Evolutionary conservation across 2,329 filamentous ascomycete genomes (phyloP).

Genomic region (Alternaria sp.): DNA sequence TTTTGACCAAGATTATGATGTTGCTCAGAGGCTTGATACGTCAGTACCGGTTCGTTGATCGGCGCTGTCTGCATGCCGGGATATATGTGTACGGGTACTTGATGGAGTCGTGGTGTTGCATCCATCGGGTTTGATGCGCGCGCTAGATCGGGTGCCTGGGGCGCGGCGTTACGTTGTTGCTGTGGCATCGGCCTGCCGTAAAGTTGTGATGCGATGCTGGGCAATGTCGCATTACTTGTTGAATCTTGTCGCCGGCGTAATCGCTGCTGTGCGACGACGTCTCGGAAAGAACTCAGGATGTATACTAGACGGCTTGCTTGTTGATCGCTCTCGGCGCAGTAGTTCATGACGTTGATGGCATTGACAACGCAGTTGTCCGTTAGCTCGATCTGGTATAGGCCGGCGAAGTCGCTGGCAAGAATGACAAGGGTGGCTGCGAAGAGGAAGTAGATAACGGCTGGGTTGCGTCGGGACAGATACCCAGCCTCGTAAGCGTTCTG

Average conservation of each 20-base stretch:
- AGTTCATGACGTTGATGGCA: slow-evolving; percentile 49
- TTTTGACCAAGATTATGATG: neutral
- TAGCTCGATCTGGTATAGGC: slow-evolving; percentile 41
- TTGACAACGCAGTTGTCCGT: slow-evolving; percentile 48
- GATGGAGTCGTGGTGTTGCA: slow-evolving; percentile 34
- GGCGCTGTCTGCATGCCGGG: slow-evolving; percentile 44
- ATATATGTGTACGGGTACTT: slow-evolving; percentile 46
- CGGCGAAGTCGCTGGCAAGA: slow-evolving; percentile 50
- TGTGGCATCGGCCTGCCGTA: slow-evolving; percentile 31
- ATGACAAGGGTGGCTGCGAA: slow-evolving; percentile 51
- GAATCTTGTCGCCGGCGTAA: slow-evolving; percentile 34
- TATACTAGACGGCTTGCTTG: slow-evolving; percentile 49
- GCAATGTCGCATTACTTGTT: slow-evolving; percentile 29
- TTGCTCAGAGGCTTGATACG: slow-evolving; percentile 10
- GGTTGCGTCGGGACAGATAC: slow-evolving; percentile 49
- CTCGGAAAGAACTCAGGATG: slow-evolving; percentile 48
- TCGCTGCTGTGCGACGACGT: slow-evolving; percentile 45
- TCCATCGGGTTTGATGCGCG: slow-evolving; percentile 22
- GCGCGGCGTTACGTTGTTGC: slow-evolving; percentile 14
- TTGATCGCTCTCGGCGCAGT: slow-evolving; percentile 50
- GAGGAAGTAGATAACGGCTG: slow-evolving; percentile 51
- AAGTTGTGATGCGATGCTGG: slow-evolving; percentile 44
- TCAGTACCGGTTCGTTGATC: slow-evolving; percentile 20
- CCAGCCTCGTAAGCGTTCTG: slow-evolving; percentile 52
- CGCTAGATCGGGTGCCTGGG: slow-evolving; percentile 4